phyloP scores from a whole-genome alignment of 2,329 filamentous ascomycete species.

The Trichothecium sympodiale region DNA sequence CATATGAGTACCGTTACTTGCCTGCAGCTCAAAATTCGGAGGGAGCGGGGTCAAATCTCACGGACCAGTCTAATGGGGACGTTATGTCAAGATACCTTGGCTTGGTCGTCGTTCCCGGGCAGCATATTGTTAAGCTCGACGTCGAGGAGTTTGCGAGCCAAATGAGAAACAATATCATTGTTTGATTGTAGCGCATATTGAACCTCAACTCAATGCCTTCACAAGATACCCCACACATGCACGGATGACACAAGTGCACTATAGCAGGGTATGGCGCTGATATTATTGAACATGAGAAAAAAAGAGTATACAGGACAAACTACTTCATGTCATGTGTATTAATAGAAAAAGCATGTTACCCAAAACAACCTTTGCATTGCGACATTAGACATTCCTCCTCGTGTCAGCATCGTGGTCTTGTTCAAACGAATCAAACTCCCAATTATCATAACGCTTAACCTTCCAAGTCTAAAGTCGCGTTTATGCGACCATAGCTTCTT shows the following conservation, averaged over 20 bases:
- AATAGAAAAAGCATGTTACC: background rate
- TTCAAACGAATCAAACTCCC: too few relatives aligned
- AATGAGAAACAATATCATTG: constrained; percentile 14
- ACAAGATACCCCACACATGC: too few relatives aligned
- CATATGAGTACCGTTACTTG: constrained; percentile 82
- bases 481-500: constrained; percentile 38
- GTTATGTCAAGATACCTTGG: constrained; percentile 83
- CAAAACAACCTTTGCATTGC: too few relatives aligned
- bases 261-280: background rate
- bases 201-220: too few relatives aligned
- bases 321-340: background rate
- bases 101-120: constrained; percentile 77
- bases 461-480: constrained; percentile 5
- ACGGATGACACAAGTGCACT: background rate
- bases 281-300: background rate
- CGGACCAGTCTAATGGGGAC: constrained; percentile 22
- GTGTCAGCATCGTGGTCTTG: too few relatives aligned
- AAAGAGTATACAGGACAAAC: too few relatives aligned
- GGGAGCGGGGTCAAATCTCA: constrained; percentile 12
- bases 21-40: constrained; percentile 34
- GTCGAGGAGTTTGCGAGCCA: constrained; percentile 64
- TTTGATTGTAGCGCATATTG: too few relatives aligned
- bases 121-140: constrained; percentile 80
- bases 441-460: background rate
- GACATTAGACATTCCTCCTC: too few relatives aligned